Evolutionary conservation across 805 yeast genomes (phyloP), one percentile per base, ranked within the genome.

Genomic region (Yueomyces sp.): DNA sequence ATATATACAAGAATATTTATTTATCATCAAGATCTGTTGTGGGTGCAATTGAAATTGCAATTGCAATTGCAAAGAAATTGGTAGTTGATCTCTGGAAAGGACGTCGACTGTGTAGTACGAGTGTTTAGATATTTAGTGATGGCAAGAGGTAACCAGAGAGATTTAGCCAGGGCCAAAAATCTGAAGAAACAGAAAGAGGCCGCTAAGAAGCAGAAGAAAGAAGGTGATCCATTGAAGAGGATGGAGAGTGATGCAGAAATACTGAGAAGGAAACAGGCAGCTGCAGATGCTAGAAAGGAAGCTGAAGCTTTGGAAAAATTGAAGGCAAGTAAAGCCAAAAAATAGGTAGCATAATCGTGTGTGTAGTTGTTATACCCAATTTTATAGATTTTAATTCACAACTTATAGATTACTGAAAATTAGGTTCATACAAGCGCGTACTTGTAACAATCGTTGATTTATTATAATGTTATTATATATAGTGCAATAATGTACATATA

Each of bases 71-170:
- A 19, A 19, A 19, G 19, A 19, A 19, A 19, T 19, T 19, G 19
- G 19, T 19, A 19, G 19, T 19, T 19, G 19, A 19, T 19, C 19
- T 19, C 19, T 19, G 19, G 19, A 19, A 1, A 19, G 19, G 2
- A 19, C 19, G 19, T 19, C 19, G 1, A 19, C 19, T 19, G 19
- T 19, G 19, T 19, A 30, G 9, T 6, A 30, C 6, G 33, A 30
- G 33, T 6, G 33, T 30, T 7, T 38, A n/a, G 40, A 9, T 39
- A 39, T 29, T 39, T 39, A 39, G 34, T 39, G 29, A 88, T 90
- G 96, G 81, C 95, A 43, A 76, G 98, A 69, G 98, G 98, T 32
- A 92, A 90, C 64, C 97, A 92, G 66, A 76, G 98, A 63, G 98
- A 90, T 37, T 73, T 84, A 54, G 96, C 96, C 32, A 76, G 98